phyloP scores from a whole-genome alignment of 768 basidiomycete species.

The Termitomyces sp. region DNA sequence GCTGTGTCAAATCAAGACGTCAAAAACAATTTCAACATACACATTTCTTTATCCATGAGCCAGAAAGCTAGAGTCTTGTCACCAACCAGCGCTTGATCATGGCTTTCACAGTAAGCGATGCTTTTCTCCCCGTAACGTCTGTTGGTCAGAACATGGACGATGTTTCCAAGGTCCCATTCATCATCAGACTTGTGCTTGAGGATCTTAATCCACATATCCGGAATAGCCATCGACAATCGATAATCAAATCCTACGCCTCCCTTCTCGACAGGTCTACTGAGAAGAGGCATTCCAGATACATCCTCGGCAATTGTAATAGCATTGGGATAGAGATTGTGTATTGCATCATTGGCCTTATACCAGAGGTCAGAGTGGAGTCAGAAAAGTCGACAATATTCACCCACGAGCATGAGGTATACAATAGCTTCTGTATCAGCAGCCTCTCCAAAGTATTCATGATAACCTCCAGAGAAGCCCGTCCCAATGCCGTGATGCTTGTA shows the following conservation, averaged over 20 bases:
- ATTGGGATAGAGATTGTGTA: slow-evolving; percentile 76
- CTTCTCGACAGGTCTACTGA: slow-evolving; percentile 68
- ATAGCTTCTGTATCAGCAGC: slow-evolving; percentile 83
- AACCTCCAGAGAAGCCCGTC: slow-evolving; percentile 94
- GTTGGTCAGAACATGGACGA: slow-evolving; percentile 87
- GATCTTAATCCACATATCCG: slow-evolving; percentile 99
- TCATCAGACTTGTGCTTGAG: slow-evolving; percentile 88
- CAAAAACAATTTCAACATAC: slow-evolving; percentile 41
- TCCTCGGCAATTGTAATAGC: slow-evolving; percentile 95
- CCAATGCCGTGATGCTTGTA: slow-evolving; percentile 98
- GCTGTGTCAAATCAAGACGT: background rate
- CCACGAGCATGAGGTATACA: slow-evolving; percentile 93
- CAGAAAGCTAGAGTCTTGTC: slow-evolving; percentile 99
- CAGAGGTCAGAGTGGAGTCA: background rate
- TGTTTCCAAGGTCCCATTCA: slow-evolving; percentile 83
- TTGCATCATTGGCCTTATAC: slow-evolving; percentile 80
- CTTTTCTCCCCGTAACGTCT: slow-evolving; percentile 86
- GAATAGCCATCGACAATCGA: slow-evolving; percentile 95
- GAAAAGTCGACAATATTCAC: slow-evolving; percentile 23
- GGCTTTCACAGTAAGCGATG: slow-evolving; percentile 91
- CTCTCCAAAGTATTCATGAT: slow-evolving; percentile 95
- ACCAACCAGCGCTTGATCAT: slow-evolving; percentile 97
- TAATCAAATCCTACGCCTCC: slow-evolving; percentile 99
- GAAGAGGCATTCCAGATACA: slow-evolving; percentile 97
- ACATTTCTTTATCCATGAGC: slow-evolving; percentile 99